Evolutionary conservation across 805 yeast genomes (phyloP), one percentile per base, ranked within the genome.

Genomic region (Saturnispora kantuleensis): DNA sequence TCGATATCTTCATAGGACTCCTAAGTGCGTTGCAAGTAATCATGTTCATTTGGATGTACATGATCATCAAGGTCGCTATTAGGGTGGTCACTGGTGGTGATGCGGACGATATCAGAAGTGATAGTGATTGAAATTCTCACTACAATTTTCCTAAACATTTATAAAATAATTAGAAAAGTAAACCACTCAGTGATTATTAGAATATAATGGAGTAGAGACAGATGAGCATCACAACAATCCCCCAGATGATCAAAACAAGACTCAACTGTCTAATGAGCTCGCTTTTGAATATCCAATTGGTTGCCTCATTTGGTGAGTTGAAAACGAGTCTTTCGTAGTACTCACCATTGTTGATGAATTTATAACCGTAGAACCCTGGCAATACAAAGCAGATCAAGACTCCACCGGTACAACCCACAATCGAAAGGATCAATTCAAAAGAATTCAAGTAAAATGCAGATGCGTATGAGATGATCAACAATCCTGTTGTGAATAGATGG

Each of bases 41-140:
- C 32, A 75, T 79, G 31, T 46, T 79, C 13, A 58, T 83, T 42
- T 87, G 96, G 96, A 70, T 87, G 72, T 76, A 67, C 56, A 69
- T 83, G 65, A 87, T 88, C 47, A 49, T 73, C 10, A 78, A 74
- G 52, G 94, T 87, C 21, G 86, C 84, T 10, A 59, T 70, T 45
- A 79, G 73, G 58, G 90, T 87, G 18, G 50, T 86, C 21, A 67
- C 72, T 8, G 96, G 96, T 4, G 69, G 64, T 17, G 77, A 78
- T 31, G 96, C 96, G 1, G 95, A 85, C 53, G 96, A 88, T 60
- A 81, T 82, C 30, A 76, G 96, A 63, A 81, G 90, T 58, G 95
- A 85, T 45, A 94, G 84, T 45, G 86, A 79, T 42, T 69, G 68
- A 38, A 6, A 4, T 21, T 21, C 26, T 21, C 26, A 21, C 26